These are phyloP conservation scores for Adiantum capillusveneris DNA, from an alignment of 75 land plant genomes.

Conservation along the genomic window DNA sequence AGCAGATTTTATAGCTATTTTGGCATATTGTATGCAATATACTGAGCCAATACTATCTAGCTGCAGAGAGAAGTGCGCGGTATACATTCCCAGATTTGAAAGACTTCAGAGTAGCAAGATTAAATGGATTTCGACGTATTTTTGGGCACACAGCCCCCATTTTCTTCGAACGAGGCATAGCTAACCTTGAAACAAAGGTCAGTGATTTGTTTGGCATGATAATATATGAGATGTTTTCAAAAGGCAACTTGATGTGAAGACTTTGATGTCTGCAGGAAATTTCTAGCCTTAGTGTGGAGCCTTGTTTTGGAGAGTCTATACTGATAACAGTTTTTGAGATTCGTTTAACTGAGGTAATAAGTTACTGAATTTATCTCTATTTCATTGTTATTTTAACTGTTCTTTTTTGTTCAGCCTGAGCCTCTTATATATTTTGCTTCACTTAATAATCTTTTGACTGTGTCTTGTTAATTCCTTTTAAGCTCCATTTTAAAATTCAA, in stretches of 20 bases:
- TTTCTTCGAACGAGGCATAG: slow-evolving; percentile 89
- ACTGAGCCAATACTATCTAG: not conserved
- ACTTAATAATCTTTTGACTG: too few species aligned
- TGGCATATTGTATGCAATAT: too few species aligned
- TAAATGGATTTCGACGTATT: slow-evolving; percentile 71
- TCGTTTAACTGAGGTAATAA: slow-evolving; percentile 48
- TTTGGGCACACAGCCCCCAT: slow-evolving; percentile 84
- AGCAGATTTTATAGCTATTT: too few species aligned
- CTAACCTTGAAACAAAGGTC: slow-evolving; percentile 78
- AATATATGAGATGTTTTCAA: not conserved
- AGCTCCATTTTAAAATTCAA: too few species aligned
- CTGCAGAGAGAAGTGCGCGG: slow-evolving; percentile 73
- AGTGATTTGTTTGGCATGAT: not conserved
- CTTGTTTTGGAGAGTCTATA: slow-evolving; percentile 62
- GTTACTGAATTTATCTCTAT: not conserved
- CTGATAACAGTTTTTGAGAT: slow-evolving; percentile 86
- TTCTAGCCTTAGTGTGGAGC: slow-evolving; percentile 90
- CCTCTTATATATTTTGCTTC: too few species aligned
- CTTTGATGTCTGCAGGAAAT: slow-evolving; percentile 49
- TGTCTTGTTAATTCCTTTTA: too few species aligned
- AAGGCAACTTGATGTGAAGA: not conserved
- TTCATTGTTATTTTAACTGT: too few species aligned
- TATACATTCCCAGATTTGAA: slow-evolving; percentile 75
- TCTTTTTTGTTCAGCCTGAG: too few species aligned
- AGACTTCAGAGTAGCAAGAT: slow-evolving; percentile 60